phyloP scores from a whole-genome alignment of 441 rosid species.

The Pelargonium citronellum region DNA sequence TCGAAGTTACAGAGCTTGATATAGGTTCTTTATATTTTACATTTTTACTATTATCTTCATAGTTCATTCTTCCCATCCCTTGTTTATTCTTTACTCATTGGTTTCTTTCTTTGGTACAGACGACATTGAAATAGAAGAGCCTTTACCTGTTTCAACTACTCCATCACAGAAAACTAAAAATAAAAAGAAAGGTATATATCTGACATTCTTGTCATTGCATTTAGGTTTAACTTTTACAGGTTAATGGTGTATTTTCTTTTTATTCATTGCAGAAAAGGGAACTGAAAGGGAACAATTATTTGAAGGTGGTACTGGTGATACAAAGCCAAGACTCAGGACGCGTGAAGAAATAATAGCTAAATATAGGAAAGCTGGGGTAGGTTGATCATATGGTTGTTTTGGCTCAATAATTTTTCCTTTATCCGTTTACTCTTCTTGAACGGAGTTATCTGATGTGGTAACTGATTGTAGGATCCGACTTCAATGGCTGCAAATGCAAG shows the following conservation, averaged over 20 bases:
- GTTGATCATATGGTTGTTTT: slow-evolving; percentile 1
- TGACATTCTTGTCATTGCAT: slow-evolving; percentile 7
- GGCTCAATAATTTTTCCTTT: slow-evolving; percentile 7
- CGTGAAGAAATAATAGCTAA: slow-evolving; percentile 52
- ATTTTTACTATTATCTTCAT: slow-evolving; percentile 1
- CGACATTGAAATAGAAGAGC: slow-evolving; percentile 56
- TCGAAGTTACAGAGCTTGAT: slow-evolving; percentile 42
- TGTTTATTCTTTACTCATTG: slow-evolving; percentile 11
- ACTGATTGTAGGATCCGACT: slow-evolving; percentile 45
- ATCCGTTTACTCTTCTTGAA: slow-evolving; percentile 5
- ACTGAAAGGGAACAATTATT: slow-evolving; percentile 49
- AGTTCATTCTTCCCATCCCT: background rate
- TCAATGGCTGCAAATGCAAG: slow-evolving; percentile 55
- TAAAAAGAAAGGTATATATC: slow-evolving; percentile 31
- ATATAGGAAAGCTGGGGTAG: slow-evolving; percentile 53
- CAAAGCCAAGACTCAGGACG: slow-evolving; percentile 48
- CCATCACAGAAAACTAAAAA: slow-evolving; percentile 32
- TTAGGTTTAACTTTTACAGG: slow-evolving; percentile 3
- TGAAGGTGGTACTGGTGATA: slow-evolving; percentile 35
- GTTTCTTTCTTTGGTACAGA: slow-evolving; percentile 30
- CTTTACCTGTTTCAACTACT: slow-evolving; percentile 23
- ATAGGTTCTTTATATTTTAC: slow-evolving; percentile 44
- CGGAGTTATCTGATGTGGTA: slow-evolving; percentile 8
- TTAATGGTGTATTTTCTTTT: slow-evolving; percentile 6
- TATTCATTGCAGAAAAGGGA: slow-evolving; percentile 34